A percentile compares a stretch with the other conserved stretches of the same genome.
Evolutionary conservation across 495 filamentous ascomycete genomes (phyloP).

Genomic region (Aspergillus homomorphus): DNA sequence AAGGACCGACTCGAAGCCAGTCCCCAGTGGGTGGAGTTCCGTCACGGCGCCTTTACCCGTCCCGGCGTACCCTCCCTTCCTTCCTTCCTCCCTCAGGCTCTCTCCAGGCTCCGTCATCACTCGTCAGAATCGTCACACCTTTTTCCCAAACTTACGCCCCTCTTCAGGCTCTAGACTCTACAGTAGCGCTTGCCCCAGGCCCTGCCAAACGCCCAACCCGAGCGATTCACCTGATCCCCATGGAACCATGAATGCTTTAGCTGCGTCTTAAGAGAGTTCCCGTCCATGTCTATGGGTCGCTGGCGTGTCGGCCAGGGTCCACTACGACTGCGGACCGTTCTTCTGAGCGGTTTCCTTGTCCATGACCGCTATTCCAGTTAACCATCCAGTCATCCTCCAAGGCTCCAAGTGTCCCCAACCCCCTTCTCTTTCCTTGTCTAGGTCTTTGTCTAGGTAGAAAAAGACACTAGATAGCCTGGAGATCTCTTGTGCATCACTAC

Average conservation of each 20-base stretch:
- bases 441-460: too few relatives aligned
- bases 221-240: conserved; percentile 36
- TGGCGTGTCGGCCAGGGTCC: conserved; percentile 29
- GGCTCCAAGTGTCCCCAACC: background rate
- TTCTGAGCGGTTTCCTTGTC: conserved; percentile 19
- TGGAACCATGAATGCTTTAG: conserved; percentile 27
- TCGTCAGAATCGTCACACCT: conserved; percentile 16
- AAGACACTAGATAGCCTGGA: too few relatives aligned
- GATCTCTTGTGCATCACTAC: too few relatives aligned
- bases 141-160: conserved; percentile 19
- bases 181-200: conserved; percentile 18
- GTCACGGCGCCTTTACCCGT: conserved; percentile 33
- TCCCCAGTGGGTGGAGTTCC: conserved; percentile 19
- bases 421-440: background rate
- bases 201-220: conserved; percentile 28
- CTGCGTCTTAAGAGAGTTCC: conserved; percentile 28
- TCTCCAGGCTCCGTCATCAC: conserved; percentile 22
- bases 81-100: too few relatives aligned
- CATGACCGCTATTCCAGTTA: conserved; percentile 14
- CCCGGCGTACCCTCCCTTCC: conserved; percentile 25
- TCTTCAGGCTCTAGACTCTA: conserved; percentile 24
- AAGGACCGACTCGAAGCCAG: conserved; percentile 17
- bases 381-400: background rate
- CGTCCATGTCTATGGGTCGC: conserved; percentile 43
- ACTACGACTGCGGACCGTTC: conserved; percentile 23